phyloP scores from a whole-genome alignment of 345 rosid genomes.

The Citrus reticulata region DNA sequence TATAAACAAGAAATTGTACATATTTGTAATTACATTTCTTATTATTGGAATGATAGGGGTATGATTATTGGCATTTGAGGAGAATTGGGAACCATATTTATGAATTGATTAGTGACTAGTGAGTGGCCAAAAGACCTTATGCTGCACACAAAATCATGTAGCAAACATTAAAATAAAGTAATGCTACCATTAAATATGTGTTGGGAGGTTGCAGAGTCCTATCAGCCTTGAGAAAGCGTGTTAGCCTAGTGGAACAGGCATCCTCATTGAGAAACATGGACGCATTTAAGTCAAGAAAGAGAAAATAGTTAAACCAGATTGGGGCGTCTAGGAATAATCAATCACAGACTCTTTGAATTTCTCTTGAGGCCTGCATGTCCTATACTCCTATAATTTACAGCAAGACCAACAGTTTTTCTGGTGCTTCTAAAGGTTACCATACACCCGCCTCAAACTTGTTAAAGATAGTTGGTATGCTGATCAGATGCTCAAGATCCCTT shows the following conservation, averaged over 20 bases:
- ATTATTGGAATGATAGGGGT: neutral
- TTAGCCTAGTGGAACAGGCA: constrained; percentile 46
- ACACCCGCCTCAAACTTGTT: neutral
- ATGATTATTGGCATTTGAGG: neutral
- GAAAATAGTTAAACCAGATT: constrained; percentile 1
- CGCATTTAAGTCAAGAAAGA: constrained; percentile 47
- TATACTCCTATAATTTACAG: neutral
- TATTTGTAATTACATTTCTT: no score
- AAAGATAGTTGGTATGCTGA: no score
- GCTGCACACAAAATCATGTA: neutral
- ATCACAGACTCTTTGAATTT: constrained; percentile 5
- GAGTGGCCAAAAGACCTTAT: neutral
- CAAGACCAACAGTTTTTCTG: neutral
- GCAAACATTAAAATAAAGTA: neutral
- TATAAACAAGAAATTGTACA: neutral
- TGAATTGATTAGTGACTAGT: neutral
- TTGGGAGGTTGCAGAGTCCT: constrained; percentile 14
- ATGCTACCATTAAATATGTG: neutral
- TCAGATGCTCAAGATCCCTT: neutral
- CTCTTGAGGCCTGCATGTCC: neutral
- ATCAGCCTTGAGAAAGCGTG: constrained; percentile 30
- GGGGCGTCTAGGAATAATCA: constrained; percentile 45
- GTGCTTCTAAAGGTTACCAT: neutral
- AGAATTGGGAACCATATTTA: neutral
- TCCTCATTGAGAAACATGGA: constrained; percentile 44